Evolutionary conservation across 2,329 filamentous ascomycete genomes (phyloP).

Genomic region (Cadophora sp.): DNA sequence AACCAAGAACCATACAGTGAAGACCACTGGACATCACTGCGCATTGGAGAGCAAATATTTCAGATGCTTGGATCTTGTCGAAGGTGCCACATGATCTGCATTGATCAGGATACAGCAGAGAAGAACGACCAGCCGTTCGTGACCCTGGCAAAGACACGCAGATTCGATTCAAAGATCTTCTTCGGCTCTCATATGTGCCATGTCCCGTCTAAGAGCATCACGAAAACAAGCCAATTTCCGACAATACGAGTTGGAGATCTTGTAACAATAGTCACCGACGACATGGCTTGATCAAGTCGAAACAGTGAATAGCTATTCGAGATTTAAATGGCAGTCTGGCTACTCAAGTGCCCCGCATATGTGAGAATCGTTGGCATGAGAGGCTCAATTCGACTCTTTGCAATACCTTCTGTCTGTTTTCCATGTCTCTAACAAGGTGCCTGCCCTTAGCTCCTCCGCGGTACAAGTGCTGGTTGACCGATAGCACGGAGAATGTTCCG

Average conservation of each 20-base stretch:
- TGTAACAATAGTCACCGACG: constrained; percentile 28
- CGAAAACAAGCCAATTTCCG: constrained; percentile 44
- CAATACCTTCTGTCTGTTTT: background rate
- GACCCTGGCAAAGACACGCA: constrained; percentile 85
- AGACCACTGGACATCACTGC: constrained; percentile 75
- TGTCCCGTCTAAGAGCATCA: constrained; percentile 35
- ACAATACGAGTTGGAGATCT: constrained; percentile 59
- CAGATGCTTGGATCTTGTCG: constrained; percentile 83
- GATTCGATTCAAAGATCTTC: constrained; percentile 82
- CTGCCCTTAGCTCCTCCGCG: background rate
- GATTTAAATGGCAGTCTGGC: background rate
- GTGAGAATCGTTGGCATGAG: too few relatives aligned
- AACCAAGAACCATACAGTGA: constrained; percentile 71
- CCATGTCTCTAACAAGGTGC: background rate
- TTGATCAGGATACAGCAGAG: constrained; percentile 82
- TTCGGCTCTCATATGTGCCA: constrained; percentile 85
- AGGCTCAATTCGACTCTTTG: too few relatives aligned
- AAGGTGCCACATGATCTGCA: constrained; percentile 94
- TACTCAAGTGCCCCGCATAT: background rate
- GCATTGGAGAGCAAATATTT: constrained; percentile 69
- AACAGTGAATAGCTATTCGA: background rate
- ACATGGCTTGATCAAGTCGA: background rate
- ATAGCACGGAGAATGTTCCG: constrained; percentile 2
- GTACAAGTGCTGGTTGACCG: background rate
- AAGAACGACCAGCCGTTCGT: constrained; percentile 86